Evolutionary conservation across 2,329 filamentous ascomycete genomes (phyloP).

Genomic region (Talaromyces sp.): DNA sequence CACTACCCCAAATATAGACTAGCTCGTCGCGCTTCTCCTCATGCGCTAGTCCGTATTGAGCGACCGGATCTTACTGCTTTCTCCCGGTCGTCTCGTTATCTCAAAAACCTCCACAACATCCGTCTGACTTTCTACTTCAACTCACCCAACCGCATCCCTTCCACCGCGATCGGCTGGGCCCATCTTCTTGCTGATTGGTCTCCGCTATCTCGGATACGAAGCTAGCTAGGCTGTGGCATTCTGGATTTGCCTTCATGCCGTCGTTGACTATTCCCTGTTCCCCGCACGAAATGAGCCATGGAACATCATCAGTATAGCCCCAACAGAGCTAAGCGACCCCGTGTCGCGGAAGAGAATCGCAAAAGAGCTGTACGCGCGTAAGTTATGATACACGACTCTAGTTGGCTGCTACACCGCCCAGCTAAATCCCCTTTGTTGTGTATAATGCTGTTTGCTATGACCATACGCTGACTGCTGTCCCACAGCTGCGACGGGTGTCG

Average conservation of each 20-base stretch:
- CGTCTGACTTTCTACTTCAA: background rate
- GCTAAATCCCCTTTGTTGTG: background rate
- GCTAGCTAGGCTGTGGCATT: background rate
- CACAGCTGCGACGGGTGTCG: slow-evolving; percentile 51
- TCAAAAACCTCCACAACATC: background rate
- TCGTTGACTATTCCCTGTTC: background rate
- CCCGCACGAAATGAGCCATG: slow-evolving; percentile 6
- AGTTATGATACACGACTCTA: slow-evolving; percentile 5
- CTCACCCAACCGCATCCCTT: background rate
- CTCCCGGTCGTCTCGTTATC: background rate
- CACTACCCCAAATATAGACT: background rate
- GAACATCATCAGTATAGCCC: slow-evolving; percentile 1
- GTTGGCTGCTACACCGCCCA: background rate
- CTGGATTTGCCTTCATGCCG: background rate
- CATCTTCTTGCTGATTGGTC: background rate
- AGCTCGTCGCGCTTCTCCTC: background rate
- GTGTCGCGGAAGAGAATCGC: slow-evolving; percentile 37
- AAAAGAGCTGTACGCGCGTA: slow-evolving; percentile 38
- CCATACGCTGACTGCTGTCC: background rate
- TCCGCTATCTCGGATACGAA: background rate
- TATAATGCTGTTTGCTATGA: background rate
- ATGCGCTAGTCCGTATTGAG: background rate
- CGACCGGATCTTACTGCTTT: background rate
- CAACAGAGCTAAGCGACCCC: slow-evolving; percentile 28
- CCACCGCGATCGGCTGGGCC: background rate